These are phyloP conservation scores for Trichocladium antarcticum DNA, from an alignment of 495 filamentous ascomycete genomes.

Conservation along the genomic window DNA sequence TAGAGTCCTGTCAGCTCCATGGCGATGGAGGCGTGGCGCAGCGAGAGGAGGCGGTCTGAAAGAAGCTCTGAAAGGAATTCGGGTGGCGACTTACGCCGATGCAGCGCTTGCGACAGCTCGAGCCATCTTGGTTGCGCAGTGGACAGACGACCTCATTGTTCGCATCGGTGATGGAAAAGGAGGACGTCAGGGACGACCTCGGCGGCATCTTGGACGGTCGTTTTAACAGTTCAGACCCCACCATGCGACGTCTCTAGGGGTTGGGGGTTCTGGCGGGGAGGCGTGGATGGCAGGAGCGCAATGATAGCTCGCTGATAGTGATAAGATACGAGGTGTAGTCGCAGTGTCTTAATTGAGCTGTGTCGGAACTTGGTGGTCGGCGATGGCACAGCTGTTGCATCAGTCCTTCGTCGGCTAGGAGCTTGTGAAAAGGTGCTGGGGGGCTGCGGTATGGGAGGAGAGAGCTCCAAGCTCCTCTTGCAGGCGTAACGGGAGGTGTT, in stretches of 20 bases:
- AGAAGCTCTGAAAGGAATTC: conserved; percentile 7
- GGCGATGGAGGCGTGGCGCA: neutral
- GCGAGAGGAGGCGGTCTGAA: no score
- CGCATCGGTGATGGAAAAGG: conserved; percentile 83
- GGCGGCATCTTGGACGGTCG: conserved; percentile 63
- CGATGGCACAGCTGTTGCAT: conserved; percentile 19
- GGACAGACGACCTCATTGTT: conserved; percentile 97
- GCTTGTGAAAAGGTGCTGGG: conserved; percentile 11
- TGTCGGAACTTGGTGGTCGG: conserved; percentile 1
- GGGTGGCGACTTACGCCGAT: conserved; percentile 63
- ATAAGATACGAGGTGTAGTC: conserved; percentile 15
- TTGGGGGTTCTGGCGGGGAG: conserved; percentile 23
- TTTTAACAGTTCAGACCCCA: conserved; percentile 29
- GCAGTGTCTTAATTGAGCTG: conserved; percentile 28
- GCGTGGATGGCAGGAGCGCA: conserved; percentile 25
- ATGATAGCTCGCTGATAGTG: conserved; percentile 28
- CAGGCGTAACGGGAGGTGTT: conserved; percentile 41
- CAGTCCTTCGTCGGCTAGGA: conserved; percentile 12
- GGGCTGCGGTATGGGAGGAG: conserved; percentile 14
- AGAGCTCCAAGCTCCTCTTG: conserved; percentile 26
- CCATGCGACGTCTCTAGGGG: conserved; percentile 36
- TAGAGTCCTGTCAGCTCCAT: conserved; percentile 27
- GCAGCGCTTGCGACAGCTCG: conserved; percentile 94
- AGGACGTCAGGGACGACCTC: conserved; percentile 73
- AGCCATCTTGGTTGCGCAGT: conserved; percentile 89